Base-by-base conservation (phyloP, 2,329 filamentous ascomycete genomes). In the Passalora sequoiae region DNA sequence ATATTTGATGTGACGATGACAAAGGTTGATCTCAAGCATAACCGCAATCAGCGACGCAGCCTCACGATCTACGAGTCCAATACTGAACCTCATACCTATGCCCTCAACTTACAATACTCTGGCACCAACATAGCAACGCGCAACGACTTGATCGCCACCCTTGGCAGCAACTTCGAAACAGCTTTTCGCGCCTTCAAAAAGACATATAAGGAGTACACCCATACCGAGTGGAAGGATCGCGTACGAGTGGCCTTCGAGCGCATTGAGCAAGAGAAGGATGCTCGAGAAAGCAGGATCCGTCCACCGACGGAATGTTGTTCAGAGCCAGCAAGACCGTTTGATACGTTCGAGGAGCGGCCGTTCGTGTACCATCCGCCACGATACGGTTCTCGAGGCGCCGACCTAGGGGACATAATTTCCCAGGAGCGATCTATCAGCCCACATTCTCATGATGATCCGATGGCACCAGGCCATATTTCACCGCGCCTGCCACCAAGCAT, bases 11-110 rank as follows among this genome's bases (percentile, higher is more conserved):
- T 86, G 44, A 70, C 72, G 0, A 13, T 92, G 10, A 72, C 73
- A 2, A 76, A 83, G 21, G 60, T 58, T 59, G 76, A 65, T 62
- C 71, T 59, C 28, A 62, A 48, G 4, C 67, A 69, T 8, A 74
- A 75, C 28, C 58, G 65, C 1, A 76, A 76, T 31, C 77, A 87
- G 56, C 77, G 74, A 24, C 81, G 78, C 29, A 67, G 70, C 0
- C 62, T 86, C 2, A 76, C 72, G 82, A 70, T 89, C 38, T 86
- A 80, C 66, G 78, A 87, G 61, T 83, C 81, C 4, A 72, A 78
- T 47, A 67, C 72, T 8, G 64, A 66, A 10, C 82, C 82, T 0
- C 69, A 68, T 46, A 72, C 76, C 0, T 89, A 86, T 65, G 75
- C 73, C 51, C 76, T 78, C 33, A 76, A 76, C 6, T 73, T 54